These are phyloP conservation scores for Schwanniomyces yamadae DNA, from an alignment of 805 yeast genomes.

Conservation along the genomic window DNA sequence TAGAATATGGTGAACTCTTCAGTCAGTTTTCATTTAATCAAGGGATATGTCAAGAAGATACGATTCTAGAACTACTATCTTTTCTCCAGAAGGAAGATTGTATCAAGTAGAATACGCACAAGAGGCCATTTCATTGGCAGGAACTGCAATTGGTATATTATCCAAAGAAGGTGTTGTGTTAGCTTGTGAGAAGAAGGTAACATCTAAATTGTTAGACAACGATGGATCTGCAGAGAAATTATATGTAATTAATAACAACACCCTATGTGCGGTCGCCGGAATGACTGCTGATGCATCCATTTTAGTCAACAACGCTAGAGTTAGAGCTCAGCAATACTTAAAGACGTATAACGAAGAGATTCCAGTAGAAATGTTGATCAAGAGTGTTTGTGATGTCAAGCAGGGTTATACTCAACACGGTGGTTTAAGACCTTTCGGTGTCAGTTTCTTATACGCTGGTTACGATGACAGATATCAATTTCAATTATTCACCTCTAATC, in stretches of 20 bases:
- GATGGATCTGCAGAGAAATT: slow-evolving; percentile 92
- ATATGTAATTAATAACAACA: slow-evolving; percentile 78
- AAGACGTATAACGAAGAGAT: slow-evolving; percentile 87
- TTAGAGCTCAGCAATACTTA: slow-evolving; percentile 78
- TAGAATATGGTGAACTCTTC: not conserved
- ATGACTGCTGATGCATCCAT: slow-evolving; percentile 96
- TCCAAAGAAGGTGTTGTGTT: slow-evolving; percentile 86
- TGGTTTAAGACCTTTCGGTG: slow-evolving; percentile 98
- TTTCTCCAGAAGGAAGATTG: slow-evolving; percentile 97
- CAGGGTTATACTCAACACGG: slow-evolving; percentile 99
- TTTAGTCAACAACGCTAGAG: slow-evolving; percentile 82
- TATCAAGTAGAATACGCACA: slow-evolving; percentile 97
- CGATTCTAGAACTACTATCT: slow-evolving; percentile 98
- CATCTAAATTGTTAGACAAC: slow-evolving; percentile 88
- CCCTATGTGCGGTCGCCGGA: slow-evolving; percentile 95
- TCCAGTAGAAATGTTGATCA: slow-evolving; percentile 89
- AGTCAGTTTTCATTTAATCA: slow-evolving; percentile 1
- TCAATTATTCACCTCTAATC: slow-evolving; percentile 93
- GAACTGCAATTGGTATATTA: slow-evolving; percentile 77
- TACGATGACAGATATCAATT: slow-evolving; percentile 85
- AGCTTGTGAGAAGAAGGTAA: slow-evolving; percentile 95
- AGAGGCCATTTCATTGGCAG: slow-evolving; percentile 84
- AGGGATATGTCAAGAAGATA: slow-evolving; percentile 83
- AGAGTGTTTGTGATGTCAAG: slow-evolving; percentile 85
- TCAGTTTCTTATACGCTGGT: slow-evolving; percentile 93